Conservation (phyloP, 768 basidiomycete genomes). For the Dentipellis sp. region DNA sequence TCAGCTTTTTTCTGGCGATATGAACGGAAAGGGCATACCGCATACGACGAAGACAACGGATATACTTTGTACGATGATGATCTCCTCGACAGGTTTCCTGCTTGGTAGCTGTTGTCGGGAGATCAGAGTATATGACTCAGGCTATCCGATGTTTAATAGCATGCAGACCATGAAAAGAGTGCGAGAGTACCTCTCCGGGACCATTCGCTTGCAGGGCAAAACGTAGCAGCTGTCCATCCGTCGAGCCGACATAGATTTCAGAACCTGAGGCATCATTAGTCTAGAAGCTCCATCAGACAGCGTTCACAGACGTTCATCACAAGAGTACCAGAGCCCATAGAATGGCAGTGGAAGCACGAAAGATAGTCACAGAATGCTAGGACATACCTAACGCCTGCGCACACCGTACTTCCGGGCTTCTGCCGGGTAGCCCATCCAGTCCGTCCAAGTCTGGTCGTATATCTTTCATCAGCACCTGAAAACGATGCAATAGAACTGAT, state of each 20-base stretch:
- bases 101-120: conserved; percentile 49
- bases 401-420: conserved; percentile 15
- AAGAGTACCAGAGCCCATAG: too few species aligned
- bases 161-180: not conserved
- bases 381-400: conserved; percentile 21
- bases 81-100: conserved; percentile 68
- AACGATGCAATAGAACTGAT: not conserved
- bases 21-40: conserved; percentile 34
- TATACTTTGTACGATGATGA: conserved; percentile 70
- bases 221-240: conserved; percentile 76
- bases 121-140: conserved; percentile 18
- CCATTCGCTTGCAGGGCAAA: conserved; percentile 61
- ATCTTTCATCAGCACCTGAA: not conserved
- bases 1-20: not conserved
- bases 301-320: not conserved
- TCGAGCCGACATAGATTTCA: conserved; percentile 82
- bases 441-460: conserved; percentile 6
- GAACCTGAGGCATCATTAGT: conserved; percentile 37
- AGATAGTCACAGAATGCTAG: not conserved
- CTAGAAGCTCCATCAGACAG: not conserved
- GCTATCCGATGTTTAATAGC: conserved; percentile 6
- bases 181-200: conserved; percentile 28
- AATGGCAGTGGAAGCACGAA: not conserved
- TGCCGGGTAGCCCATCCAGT: conserved; percentile 14
- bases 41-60: conserved; percentile 68